phyloP scores from a whole-genome alignment of 495 filamentous ascomycete genomes.

The Penicillium desertorum region DNA sequence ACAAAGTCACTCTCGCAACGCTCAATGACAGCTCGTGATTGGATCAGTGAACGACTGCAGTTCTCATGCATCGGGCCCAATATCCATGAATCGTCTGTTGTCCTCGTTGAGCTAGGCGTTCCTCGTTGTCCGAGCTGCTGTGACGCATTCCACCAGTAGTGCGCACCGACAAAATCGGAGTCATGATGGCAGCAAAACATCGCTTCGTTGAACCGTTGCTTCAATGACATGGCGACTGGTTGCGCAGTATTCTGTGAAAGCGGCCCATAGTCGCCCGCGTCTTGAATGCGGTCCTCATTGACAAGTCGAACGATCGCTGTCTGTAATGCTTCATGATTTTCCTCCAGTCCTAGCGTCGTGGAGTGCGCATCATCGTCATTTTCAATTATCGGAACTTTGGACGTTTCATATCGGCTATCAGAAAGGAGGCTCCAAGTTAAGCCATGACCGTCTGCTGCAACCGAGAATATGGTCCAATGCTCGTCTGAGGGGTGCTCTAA shows the following conservation, averaged over 20 bases:
- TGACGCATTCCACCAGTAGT: slow-evolving; percentile 52
- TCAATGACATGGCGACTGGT: slow-evolving; percentile 27
- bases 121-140: slow-evolving; percentile 38
- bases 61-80: slow-evolving; percentile 41
- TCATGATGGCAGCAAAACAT: slow-evolving; percentile 39
- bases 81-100: slow-evolving; percentile 43
- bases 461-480: slow-evolving; percentile 63
- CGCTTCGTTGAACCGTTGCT: slow-evolving; percentile 42
- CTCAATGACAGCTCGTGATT: slow-evolving; percentile 43
- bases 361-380: slow-evolving; percentile 59
- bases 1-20: slow-evolving; percentile 44
- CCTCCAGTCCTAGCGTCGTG: slow-evolving; percentile 67
- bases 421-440: slow-evolving; percentile 68
- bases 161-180: slow-evolving; percentile 48
- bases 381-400: slow-evolving; percentile 18
- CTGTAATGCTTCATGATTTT: slow-evolving; percentile 80
- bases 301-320: slow-evolving; percentile 80
- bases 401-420: slow-evolving; percentile 17
- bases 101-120: slow-evolving; percentile 18
- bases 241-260: background rate
- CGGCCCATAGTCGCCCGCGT: slow-evolving; percentile 21
- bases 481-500: slow-evolving; percentile 45
- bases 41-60: slow-evolving; percentile 35
- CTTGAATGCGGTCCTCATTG: slow-evolving; percentile 67
- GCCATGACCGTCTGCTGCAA: slow-evolving; percentile 66